A percentile compares a stretch with the other conserved stretches of the same genome.
Evolutionary conservation across 768 basidiomycete species (phyloP).

Genomic region (Tulasnella sp.): DNA sequence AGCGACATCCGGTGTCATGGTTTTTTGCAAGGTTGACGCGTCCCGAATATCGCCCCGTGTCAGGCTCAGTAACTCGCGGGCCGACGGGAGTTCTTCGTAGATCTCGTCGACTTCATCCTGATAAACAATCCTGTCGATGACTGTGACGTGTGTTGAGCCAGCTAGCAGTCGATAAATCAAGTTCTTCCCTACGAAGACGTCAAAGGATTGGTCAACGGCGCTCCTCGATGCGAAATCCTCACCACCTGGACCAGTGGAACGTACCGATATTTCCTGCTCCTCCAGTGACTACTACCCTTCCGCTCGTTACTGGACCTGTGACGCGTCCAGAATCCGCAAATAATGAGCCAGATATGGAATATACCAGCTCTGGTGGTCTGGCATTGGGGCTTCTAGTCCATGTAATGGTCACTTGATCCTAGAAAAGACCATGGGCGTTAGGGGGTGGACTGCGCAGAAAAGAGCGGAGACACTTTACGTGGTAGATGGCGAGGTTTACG

Average conservation of each 20-base stretch:
- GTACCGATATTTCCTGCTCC: constrained; percentile 39
- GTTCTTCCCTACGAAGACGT: constrained; percentile 34
- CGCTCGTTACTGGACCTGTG: constrained; percentile 31
- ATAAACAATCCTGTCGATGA: constrained; percentile 37
- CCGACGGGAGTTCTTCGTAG: constrained; percentile 24
- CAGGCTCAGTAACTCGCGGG: constrained; percentile 33
- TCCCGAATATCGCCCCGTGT: constrained; percentile 37
- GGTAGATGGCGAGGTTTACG: too few relatives aligned
- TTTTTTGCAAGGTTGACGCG: constrained; percentile 10
- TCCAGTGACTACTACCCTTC: constrained; percentile 37
- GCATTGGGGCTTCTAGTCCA: too few relatives aligned
- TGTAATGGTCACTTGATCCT: too few relatives aligned
- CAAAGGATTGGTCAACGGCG: too few relatives aligned
- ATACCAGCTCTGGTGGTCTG: too few relatives aligned
- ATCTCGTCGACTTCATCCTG: constrained; percentile 36
- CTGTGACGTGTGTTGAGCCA: constrained; percentile 35
- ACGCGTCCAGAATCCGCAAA: constrained; percentile 12
- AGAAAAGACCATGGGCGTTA: too few relatives aligned
- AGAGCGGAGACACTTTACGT: too few relatives aligned
- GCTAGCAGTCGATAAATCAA: constrained; percentile 37
- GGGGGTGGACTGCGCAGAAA: too few relatives aligned
- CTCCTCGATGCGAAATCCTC: too few relatives aligned
- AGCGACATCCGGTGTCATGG: constrained; percentile 36
- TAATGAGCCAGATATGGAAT: too few relatives aligned
- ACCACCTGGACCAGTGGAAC: background rate